phyloP scores from a whole-genome alignment of 345 rosid genomes.

The Bretschneidera sinensis region DNA sequence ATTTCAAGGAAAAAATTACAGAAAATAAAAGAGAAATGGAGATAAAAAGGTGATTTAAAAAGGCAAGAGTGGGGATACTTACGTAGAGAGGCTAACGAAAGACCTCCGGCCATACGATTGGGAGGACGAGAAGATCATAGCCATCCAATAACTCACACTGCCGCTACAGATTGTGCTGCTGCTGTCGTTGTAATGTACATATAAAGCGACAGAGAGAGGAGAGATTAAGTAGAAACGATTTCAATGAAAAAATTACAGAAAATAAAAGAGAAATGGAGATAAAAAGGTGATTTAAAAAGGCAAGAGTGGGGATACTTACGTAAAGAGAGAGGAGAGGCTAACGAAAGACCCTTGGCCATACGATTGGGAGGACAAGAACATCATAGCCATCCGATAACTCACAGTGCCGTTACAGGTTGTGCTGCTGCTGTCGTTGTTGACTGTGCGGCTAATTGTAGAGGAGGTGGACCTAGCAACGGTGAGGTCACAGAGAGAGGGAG shows the following conservation, averaged over 20 bases:
- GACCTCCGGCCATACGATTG: conserved; percentile 37
- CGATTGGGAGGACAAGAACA: conserved; percentile 32
- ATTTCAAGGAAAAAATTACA: not conserved
- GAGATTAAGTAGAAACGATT: not conserved
- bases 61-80: conserved; percentile 19
- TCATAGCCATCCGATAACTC: conserved; percentile 39
- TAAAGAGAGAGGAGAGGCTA: conserved; percentile 15
- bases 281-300: conserved; percentile 22
- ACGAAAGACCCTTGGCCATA: conserved; percentile 29
- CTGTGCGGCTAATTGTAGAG: no score
- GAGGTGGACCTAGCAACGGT: no score
- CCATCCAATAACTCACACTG: no score
- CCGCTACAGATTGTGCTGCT: no score
- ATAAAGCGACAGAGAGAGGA: no score
- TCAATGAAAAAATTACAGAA: not conserved
- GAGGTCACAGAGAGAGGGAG: no score
- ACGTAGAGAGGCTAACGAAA: conserved; percentile 27
- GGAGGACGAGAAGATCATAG: conserved; percentile 29
- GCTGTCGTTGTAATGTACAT: no score
- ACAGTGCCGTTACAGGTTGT: no score
- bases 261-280: no score
- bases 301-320: conserved; percentile 22
- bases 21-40: no score
- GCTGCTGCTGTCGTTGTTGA: no score
- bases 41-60: conserved; percentile 17